Evolutionary conservation across 495 filamentous ascomycete species (phyloP).

Genomic region (Chlorociboria aeruginascens): DNA sequence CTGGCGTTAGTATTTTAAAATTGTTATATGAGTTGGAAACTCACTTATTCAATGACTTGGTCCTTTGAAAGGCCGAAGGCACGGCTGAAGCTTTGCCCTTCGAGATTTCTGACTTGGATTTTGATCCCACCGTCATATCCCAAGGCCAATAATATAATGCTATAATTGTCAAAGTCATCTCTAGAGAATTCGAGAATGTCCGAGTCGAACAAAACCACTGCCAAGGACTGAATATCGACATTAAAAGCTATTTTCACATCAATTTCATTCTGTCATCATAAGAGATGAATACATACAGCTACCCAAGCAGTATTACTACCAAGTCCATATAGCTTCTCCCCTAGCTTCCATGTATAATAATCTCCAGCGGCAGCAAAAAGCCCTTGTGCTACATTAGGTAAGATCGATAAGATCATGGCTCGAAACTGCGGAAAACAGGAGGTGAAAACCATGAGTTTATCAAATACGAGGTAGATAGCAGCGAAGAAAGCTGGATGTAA

Average conservation of each 20-base stretch:
- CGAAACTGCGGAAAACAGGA: conserved; percentile 33
- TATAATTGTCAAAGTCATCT: conserved; percentile 73
- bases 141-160: conserved; percentile 85
- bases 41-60: conserved; percentile 11
- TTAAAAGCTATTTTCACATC: conserved; percentile 35
- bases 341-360: conserved; percentile 81
- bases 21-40: background rate
- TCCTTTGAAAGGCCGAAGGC: conserved; percentile 4
- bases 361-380: conserved; percentile 68
- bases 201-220: conserved; percentile 93
- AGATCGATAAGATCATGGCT: conserved; percentile 52
- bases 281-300: conserved; percentile 38
- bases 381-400: conserved; percentile 68
- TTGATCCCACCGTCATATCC: conserved; percentile 30
- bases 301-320: conserved; percentile 53
- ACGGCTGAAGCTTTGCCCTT: background rate
- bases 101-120: background rate
- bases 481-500: conserved; percentile 82
- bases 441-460: conserved; percentile 39
- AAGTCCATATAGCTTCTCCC: conserved; percentile 56
- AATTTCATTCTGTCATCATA: background rate
- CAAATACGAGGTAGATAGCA: conserved; percentile 51
- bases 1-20: background rate
- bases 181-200: conserved; percentile 86
- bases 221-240: conserved; percentile 80